These are phyloP conservation scores for Rhizopus delemar DNA, from an alignment of 371 early-diverging fungal species.

Conservation along the genomic window DNA sequence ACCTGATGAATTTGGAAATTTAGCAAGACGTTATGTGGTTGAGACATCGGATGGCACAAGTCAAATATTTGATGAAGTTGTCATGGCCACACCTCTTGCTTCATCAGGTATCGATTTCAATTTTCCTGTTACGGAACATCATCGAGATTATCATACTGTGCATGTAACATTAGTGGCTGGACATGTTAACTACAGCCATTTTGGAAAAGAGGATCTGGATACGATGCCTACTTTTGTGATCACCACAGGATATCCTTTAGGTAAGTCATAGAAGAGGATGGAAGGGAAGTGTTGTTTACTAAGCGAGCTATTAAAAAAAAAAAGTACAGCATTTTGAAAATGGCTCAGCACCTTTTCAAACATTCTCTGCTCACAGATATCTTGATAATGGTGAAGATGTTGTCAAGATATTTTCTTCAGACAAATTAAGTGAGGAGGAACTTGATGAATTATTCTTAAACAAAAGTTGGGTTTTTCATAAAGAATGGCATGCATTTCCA, in stretches of 20 bases:
- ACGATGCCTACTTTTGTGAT: slow-evolving; percentile 57
- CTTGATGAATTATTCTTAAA: slow-evolving; percentile 49
- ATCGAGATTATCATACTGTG: slow-evolving; percentile 50
- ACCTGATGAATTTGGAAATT: slow-evolving; percentile 20
- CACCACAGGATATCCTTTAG: slow-evolving; percentile 47
- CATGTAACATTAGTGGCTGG: slow-evolving; percentile 72
- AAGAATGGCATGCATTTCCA: slow-evolving; percentile 74
- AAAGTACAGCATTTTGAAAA: slow-evolving; percentile 33
- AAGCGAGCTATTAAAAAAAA: background rate
- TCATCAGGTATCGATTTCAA: slow-evolving; percentile 25
- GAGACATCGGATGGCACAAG: slow-evolving; percentile 38
- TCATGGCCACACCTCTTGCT: slow-evolving; percentile 57
- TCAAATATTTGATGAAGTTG: slow-evolving; percentile 56
- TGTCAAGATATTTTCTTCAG: slow-evolving; percentile 59
- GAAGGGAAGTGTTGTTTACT: too few species aligned
- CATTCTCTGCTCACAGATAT: slow-evolving; percentile 45
- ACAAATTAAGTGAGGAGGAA: slow-evolving; percentile 35
- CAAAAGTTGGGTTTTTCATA: slow-evolving; percentile 57
- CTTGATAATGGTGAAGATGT: slow-evolving; percentile 57
- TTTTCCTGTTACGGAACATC: slow-evolving; percentile 20
- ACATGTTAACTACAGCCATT: slow-evolving; percentile 55
- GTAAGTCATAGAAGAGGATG: slow-evolving; percentile 7
- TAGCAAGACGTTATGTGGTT: slow-evolving; percentile 37
- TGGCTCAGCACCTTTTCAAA: slow-evolving; percentile 46
- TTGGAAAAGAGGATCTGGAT: slow-evolving; percentile 35